Evolutionary conservation across 176 grass and related monocot genomes (phyloP).

Genomic region (Hyparrhenia diplandra): DNA sequence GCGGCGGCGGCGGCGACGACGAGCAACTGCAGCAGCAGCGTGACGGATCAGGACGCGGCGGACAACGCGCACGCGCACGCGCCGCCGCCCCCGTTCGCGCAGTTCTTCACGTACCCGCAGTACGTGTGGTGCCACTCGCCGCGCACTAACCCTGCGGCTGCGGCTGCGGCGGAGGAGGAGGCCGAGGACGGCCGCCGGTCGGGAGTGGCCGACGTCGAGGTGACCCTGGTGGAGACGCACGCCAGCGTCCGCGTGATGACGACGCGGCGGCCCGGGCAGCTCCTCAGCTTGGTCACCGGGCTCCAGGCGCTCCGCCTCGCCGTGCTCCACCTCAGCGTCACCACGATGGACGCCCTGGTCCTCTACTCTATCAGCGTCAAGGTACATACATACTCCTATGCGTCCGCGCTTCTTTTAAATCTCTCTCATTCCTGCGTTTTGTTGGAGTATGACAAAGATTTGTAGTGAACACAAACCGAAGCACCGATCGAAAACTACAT

Average conservation of each 20-base stretch:
- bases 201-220: conserved; percentile 78
- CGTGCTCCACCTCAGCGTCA: conserved; percentile 84
- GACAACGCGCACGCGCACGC: neutral
- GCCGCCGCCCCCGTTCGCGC: conserved; percentile 53
- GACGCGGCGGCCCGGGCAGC: conserved; percentile 50
- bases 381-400: conserved; percentile 43
- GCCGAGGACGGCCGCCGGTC: neutral
- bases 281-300: conserved; percentile 58
- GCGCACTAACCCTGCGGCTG: conserved; percentile 26
- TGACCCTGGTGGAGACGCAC: conserved; percentile 84
- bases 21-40: conserved; percentile 47
- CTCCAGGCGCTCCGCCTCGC: conserved; percentile 58
- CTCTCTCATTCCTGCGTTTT: neutral
- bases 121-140: conserved; percentile 71
- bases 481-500: too few relatives aligned
- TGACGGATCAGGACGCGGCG: conserved; percentile 33
- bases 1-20: conserved; percentile 1
- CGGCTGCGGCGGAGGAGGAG: neutral
- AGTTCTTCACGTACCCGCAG: conserved; percentile 91
- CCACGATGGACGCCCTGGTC: conserved; percentile 49
- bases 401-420: neutral
- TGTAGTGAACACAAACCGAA: neutral
- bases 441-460: neutral
- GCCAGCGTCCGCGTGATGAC: conserved; percentile 75
- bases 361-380: conserved; percentile 84